Base-by-base conservation (phyloP, 2,329 filamentous ascomycete species). In the Trichothecium sympodiale region DNA sequence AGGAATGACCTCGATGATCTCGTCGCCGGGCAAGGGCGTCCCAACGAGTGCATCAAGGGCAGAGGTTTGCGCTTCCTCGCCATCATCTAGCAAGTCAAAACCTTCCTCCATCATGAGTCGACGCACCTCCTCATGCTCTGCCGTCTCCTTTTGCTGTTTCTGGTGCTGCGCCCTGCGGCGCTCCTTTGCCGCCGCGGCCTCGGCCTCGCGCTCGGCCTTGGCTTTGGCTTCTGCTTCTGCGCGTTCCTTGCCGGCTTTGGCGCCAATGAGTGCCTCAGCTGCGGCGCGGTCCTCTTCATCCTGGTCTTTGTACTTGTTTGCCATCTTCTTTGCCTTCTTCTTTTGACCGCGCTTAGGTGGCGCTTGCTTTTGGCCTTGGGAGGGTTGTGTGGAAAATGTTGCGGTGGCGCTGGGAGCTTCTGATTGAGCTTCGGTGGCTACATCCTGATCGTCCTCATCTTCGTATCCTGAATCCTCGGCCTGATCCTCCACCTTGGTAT, bases 211-310 rank as follows among this genome's bases (percentile, higher is more conserved):
- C 49, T 93, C 84, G 9, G 70, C 75, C 54, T 83, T 83, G 27
- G 76, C 77, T 40, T 71, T 67, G 1, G 74, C 73, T 47, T 84
- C 81, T 3, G 77, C 80, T 46, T 81, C 75, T 12, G 73, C 75
- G 42, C 78, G 77, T 46, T 83, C 71, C 27, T 74, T 71, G 1
- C 80, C 80, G 0, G 71, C 70, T 40, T 71, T 65, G 2, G 84
- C 80, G 28, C 91, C 91, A n/a, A 94, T 77, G n/a, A 96, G 70
- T 17, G 78, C 71, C 58, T 95, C 82, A 23, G 87, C 86, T 0
- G 88, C 73, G 6, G 73, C 74, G 10, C 87, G 84, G 51, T 98
- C 91, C 57, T 94, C 89, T 37, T 94, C 87, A 48, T 96, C 89
- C 65, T 96, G 91, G 47, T 93, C 67, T 31, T 83, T 89, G 61